Base-by-base conservation (phyloP, 129 eudicot species). In the Lonicera japonica region DNA sequence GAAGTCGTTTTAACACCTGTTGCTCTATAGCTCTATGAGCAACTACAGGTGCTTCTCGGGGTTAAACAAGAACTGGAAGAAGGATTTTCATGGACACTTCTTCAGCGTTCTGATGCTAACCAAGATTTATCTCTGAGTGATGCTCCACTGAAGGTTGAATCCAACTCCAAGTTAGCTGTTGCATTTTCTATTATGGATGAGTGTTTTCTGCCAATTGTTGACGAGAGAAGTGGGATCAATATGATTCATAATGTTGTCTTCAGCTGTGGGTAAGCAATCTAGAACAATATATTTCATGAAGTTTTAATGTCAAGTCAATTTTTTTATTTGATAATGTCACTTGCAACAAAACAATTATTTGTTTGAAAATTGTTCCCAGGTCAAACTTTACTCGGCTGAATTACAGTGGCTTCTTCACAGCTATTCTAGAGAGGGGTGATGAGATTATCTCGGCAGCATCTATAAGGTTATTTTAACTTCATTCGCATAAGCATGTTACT, bases 131-230 rank as follows among this genome's bases (percentile, higher is more conserved):
- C 70, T 4, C 54, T 19, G 60, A 21, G 11, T 46, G 70, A 39
- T 59, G 69, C 52, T 55, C 66, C 75, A 43, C 67, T 45, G 40
- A 79, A 72, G 45, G 60, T 92, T 36, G 89, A 84, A 79, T 50
- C 72, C 65, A 85, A 87, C 73, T 77, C 91, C 40, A 92, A 88
- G 74, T 73, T 92, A 69, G 95, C 91, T 67, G 78, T 92, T 68
- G 99, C 96, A 61, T 81, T 75, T 54, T 70, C 81, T 46, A 70
- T 92, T n/a, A 80, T 92, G 96, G 87, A 92, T 63, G 99, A 92
- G 75, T 92, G 99, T 58, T 92, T 92, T 70, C 51, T 83, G 61
- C 99, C 99, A 29, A 88, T 87, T 23, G 52, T 70, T 70, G 99
- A 92, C 25, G 76, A 64, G 43, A 84, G 99, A 78, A 92, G 96